These are phyloP conservation scores for Kalaharituber pfeilii DNA, from an alignment of 2,329 filamentous ascomycete genomes.

Conservation along the genomic window DNA sequence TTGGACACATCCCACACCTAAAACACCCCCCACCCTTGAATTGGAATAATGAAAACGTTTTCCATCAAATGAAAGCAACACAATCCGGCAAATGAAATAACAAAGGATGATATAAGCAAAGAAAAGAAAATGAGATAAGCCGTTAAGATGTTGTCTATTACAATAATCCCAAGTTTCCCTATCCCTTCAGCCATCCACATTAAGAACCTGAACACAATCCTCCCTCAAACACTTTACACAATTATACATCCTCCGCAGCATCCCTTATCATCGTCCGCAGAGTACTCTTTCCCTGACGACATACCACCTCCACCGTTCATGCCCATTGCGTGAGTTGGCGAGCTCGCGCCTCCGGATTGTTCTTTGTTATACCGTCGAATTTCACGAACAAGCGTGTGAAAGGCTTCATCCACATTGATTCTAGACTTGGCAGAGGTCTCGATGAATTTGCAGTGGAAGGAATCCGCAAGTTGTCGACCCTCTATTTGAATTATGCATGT, in stretches of 20 bases:
- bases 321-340: slow-evolving; percentile 15
- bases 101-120: slow-evolving; percentile 10
- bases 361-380: slow-evolving; percentile 98
- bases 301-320: slow-evolving; percentile 39
- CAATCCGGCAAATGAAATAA: slow-evolving; percentile 9
- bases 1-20: not conserved
- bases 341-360: slow-evolving; percentile 68
- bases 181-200: slow-evolving; percentile 7
- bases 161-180: slow-evolving; percentile 1
- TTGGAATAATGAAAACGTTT: not conserved
- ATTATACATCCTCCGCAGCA: slow-evolving; percentile 21
- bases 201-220: not conserved
- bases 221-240: no score
- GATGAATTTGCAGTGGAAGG: slow-evolving; percentile 95
- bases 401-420: slow-evolving; percentile 95
- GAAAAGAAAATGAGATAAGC: slow-evolving; percentile 1
- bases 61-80: slow-evolving; percentile 25
- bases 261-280: slow-evolving; percentile 14
- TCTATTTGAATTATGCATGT: slow-evolving; percentile 38
- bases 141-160: slow-evolving; percentile 4
- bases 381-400: slow-evolving; percentile 95
- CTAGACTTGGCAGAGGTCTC: slow-evolving; percentile 97
- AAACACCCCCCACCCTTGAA: slow-evolving; percentile 1
- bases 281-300: slow-evolving; percentile 33
- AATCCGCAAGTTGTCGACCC: slow-evolving; percentile 68